These are phyloP conservation scores for Syzygium oleosum DNA, from an alignment of 345 rosid genomes.

Conservation along the genomic window DNA sequence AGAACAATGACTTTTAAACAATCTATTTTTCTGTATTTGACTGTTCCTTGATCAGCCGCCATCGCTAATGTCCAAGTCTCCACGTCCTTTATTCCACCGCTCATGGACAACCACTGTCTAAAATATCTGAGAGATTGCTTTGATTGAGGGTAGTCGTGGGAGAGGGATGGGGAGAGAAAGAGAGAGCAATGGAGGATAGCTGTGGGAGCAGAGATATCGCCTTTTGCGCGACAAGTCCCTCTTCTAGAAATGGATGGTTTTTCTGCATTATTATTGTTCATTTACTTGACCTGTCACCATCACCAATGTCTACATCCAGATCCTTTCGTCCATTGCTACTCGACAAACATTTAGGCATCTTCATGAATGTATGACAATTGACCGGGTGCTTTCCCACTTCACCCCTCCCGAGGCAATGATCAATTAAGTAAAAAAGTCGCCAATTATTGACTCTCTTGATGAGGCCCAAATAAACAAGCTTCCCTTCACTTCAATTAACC, in stretches of 20 bases:
- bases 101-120: background rate
- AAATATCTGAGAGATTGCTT: rapidly evolving
- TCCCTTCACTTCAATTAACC: too few species aligned
- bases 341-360: too few species aligned
- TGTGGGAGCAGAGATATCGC: too few species aligned
- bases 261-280: background rate
- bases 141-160: background rate
- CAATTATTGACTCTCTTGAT: too few species aligned
- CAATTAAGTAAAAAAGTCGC: too few species aligned
- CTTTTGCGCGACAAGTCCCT: too few species aligned
- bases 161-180: rapidly evolving
- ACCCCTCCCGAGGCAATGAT: too few species aligned
- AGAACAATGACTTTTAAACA: background rate
- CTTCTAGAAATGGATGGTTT: too few species aligned
- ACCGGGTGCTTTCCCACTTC: too few species aligned
- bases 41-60: background rate
- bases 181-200: background rate
- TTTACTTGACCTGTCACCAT: background rate
- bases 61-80: background rate
- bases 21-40: background rate
- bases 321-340: background rate
- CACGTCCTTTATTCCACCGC: background rate
- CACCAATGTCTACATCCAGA: rapidly evolving
- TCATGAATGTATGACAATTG: too few species aligned
- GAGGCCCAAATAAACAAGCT: too few species aligned